These are phyloP conservation scores for Chloropicon primus DNA, from an alignment of 139 green algal genomes.

Conservation along the genomic window DNA sequence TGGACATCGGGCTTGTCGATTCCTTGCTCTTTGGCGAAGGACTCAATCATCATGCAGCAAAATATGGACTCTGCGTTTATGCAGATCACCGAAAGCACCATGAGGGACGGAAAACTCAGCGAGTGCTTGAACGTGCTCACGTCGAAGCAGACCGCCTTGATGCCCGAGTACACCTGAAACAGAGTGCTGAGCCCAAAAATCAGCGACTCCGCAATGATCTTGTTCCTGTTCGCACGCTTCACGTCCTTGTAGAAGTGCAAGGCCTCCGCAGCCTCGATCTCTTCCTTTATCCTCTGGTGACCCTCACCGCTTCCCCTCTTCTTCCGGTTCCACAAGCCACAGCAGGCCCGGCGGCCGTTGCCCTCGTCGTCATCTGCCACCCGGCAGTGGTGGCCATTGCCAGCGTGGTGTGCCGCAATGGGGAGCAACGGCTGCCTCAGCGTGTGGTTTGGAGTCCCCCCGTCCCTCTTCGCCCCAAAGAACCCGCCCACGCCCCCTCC, in stretches of 20 bases:
- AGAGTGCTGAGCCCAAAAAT: background rate
- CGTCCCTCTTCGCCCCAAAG: background rate
- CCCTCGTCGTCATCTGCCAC: no score
- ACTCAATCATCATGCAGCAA: background rate
- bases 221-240: background rate
- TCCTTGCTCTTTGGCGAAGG: background rate
- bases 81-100: background rate
- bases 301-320: no score
- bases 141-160: background rate
- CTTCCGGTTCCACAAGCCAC: no score
- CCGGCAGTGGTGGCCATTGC: no score
- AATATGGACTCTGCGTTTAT: background rate
- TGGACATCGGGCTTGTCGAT: background rate
- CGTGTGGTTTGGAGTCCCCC: no score
- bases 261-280: background rate
- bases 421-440: background rate
- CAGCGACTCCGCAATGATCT: background rate
- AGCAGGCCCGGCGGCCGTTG: no score
- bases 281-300: background rate
- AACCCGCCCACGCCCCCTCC: no score
- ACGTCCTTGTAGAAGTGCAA: background rate
- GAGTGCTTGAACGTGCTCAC: background rate
- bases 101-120: background rate
- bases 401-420: no score
- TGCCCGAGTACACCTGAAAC: background rate